Evolutionary conservation across 768 basidiomycete genomes (phyloP), one percentile per base, ranked within the genome.

Genomic region (Trametes coccinea): DNA sequence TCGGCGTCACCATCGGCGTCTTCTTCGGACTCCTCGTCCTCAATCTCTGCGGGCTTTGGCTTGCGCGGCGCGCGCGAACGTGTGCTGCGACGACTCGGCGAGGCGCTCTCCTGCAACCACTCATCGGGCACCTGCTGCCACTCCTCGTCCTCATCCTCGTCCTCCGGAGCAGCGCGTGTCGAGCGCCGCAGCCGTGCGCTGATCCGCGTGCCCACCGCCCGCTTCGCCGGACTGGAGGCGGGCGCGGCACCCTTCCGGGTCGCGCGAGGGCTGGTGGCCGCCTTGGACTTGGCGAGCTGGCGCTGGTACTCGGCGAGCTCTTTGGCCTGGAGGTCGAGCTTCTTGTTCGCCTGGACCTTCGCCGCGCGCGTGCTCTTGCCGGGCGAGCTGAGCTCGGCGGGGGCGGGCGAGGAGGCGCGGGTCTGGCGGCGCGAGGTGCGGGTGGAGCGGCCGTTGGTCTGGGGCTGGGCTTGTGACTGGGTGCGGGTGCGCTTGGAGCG

Each of bases 71-170:
- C 66, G 22, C 67, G 68, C 5, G 46, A 53, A 4, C 60, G 40
- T 1, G 61, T 46, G 44, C 52, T 58, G 22, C 63, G 53, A 10
- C 62, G 40, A 31, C n/a, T 33, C 4, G 53, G 13, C 37, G 61
- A 27, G 10, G 49, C 53, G 11, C 46, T 34, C 13, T 73, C 73
- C 17, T 69, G 69, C 60, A 88, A 68, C 91, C 90, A 93, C 68
- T 90, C 90, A 8, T 86, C 81, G 0, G 92, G 92, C 29, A 93
- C 81, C 58, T 83, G 78, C 73, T 93, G 89, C 92, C 91, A 93
- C 66, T 84, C 87, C 3, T 78, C 77, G 10, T 85, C 86, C 13
- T 67, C 72, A n/a, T 84, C 78, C 11, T 70, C 78, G 2, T 47
- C 56, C 2, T 58, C 56, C 3, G 29, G 5, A 2, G 48, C 53